Evolutionary conservation across 306 rosid species (phyloP).

Genomic region (Crataegus laevigata): DNA sequence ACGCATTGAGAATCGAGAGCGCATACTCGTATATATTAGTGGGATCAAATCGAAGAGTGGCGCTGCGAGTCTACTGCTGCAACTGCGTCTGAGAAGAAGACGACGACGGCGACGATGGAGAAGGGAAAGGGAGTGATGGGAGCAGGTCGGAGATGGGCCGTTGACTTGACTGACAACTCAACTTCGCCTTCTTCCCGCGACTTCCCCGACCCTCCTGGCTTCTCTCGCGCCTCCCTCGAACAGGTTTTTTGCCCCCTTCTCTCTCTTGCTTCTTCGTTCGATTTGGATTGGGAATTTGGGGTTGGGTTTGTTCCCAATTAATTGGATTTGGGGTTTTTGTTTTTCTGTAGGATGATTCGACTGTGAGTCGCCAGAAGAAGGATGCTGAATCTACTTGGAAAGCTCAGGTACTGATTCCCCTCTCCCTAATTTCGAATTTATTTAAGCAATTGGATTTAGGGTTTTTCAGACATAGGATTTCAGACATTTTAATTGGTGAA

Average conservation of each 20-base stretch:
- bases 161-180: constrained; percentile 73
- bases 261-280: background rate
- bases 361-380: constrained; percentile 89
- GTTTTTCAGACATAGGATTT: background rate
- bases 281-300: background rate
- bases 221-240: constrained; percentile 78
- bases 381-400: constrained; percentile 96
- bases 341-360: constrained; percentile 58
- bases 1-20: background rate
- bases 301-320: background rate
- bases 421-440: background rate
- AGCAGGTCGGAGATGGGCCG: constrained; percentile 82
- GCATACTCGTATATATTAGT: background rate
- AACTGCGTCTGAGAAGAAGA: background rate
- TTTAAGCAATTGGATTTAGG: background rate
- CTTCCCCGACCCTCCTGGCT: constrained; percentile 84
- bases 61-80: background rate
- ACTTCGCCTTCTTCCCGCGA: constrained; percentile 56
- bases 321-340: background rate
- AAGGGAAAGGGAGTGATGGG: constrained; percentile 80
- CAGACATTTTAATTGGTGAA: background rate
- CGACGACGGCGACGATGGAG: constrained; percentile 35
- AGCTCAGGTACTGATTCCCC: constrained; percentile 46
- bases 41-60: background rate
- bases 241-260: constrained; percentile 29